Conservation (phyloP, 2,329 filamentous ascomycete genomes). For the Monosporascus ibericus region DNA sequence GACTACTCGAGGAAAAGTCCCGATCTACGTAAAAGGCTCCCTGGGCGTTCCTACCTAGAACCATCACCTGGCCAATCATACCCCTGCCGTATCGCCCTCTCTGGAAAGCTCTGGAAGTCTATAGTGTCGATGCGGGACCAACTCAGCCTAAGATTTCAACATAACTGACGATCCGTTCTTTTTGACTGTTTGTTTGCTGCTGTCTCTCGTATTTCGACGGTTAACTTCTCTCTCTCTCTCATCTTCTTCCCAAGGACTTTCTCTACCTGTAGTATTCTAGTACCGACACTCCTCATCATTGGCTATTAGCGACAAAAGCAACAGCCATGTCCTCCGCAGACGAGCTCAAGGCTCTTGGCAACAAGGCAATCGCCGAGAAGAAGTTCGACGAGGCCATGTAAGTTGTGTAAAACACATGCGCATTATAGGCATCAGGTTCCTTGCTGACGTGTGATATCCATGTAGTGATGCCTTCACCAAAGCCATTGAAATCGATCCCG, state of each 20-base stretch:
- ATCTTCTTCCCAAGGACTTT: neutral
- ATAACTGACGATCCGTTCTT: neutral
- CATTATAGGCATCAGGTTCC: neutral
- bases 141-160: neutral
- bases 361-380: slow-evolving; percentile 97
- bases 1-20: neutral
- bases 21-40: neutral
- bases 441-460: slow-evolving; percentile 1
- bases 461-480: slow-evolving; percentile 85
- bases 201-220: neutral
- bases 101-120: slow-evolving; percentile 19
- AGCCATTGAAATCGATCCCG: slow-evolving; percentile 80
- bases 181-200: neutral
- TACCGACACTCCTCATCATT: neutral
- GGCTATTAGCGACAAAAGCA: neutral
- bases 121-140: slow-evolving; percentile 6
- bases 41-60: neutral
- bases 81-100: neutral
- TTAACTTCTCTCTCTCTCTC: neutral
- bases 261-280: neutral
- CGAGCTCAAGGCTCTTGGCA: slow-evolving; percentile 93
- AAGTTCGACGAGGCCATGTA: slow-evolving; percentile 95
- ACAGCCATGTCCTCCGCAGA: slow-evolving; percentile 53
- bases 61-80: neutral
- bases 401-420: slow-evolving; percentile 31